Base-by-base conservation (phyloP, 306 rosid species). In the Fragaria ananassa region DNA sequence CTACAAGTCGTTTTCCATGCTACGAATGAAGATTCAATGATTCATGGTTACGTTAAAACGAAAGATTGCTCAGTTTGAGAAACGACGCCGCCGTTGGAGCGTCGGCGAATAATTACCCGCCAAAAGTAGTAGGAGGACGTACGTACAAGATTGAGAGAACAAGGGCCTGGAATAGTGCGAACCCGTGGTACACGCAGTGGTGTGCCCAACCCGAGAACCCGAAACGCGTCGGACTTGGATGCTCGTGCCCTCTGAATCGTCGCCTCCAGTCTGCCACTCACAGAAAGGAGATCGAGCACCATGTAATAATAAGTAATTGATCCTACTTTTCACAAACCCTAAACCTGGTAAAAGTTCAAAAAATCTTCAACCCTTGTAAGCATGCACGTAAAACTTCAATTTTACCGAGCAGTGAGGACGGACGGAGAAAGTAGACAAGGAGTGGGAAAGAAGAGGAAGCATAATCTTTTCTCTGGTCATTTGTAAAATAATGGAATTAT, bases 181-280 rank as follows among this genome's bases (percentile, higher is more conserved):
- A 69, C 46, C 63, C 74, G 74, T 70, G 74, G 27, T 70, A 29
- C 61, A 49, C 18, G 44, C 10, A 70, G 10, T 18, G 15, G 12
- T 29, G 15, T 12, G 18, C 19, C 53, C 14, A 51, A 35, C 64
- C 34, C 21, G 49, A 35, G 53, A 51, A 35, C 64, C 34, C 21
- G 49, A 35, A 71, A 19, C 64, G 31, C 75, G 49, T 71, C 75
- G 75, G 25, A 17, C 34, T 25, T 46, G 8, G 57, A 50, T n/a
- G 56, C 21, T 25, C 25, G 74, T 46, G 74, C 41, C 73, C 41
- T 25, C 65, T 58, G 65, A 21, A 21, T 58, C 35, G 65, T 58
- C 35, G 37, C 65, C 65, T 25, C 35, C 35, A 58, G 35, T 58
- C 35, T 58, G 65, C 65, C 37, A 58, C 63, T 21, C 37, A 4